These are phyloP conservation scores for Aureobasidium sp. DNA, from an alignment of 2,329 filamentous ascomycete species.

Conservation along the genomic window DNA sequence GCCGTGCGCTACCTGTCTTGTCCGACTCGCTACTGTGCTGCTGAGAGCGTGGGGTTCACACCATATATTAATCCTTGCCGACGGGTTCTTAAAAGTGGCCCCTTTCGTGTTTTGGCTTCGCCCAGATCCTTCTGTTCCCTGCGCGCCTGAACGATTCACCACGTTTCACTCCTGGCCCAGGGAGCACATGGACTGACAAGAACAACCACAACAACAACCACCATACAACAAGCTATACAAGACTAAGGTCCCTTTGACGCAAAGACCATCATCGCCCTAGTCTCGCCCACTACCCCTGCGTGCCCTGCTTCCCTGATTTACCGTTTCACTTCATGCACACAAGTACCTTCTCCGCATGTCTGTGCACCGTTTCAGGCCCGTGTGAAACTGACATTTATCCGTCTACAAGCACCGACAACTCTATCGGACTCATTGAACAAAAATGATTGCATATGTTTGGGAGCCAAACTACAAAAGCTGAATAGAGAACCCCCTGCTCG, in stretches of 20 bases:
- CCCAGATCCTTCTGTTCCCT: background rate
- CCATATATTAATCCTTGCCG: slow-evolving; percentile 5
- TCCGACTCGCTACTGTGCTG: slow-evolving; percentile 6
- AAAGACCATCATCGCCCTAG: background rate
- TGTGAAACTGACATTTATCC: slow-evolving; percentile 2
- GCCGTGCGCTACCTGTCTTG: background rate
- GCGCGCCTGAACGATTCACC: background rate
- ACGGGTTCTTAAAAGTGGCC: background rate
- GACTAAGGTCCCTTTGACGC: background rate
- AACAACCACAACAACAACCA: background rate
- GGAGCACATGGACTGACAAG: background rate
- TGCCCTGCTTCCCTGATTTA: background rate
- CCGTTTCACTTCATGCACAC: background rate
- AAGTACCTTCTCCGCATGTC: slow-evolving; percentile 5
- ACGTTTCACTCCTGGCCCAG: background rate
- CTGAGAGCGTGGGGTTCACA: background rate
- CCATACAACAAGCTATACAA: background rate
- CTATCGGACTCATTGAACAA: background rate
- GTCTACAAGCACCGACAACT: background rate
- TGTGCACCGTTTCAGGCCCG: slow-evolving; percentile 8
- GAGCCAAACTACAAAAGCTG: background rate
- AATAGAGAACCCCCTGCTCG: background rate
- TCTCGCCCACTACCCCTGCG: slow-evolving; percentile 3
- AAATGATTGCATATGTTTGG: slow-evolving; percentile 4
- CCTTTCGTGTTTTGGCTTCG: slow-evolving; percentile 9